phyloP scores from a whole-genome alignment of 352 stramenopile species.

The Plasmopara muralis region DNA sequence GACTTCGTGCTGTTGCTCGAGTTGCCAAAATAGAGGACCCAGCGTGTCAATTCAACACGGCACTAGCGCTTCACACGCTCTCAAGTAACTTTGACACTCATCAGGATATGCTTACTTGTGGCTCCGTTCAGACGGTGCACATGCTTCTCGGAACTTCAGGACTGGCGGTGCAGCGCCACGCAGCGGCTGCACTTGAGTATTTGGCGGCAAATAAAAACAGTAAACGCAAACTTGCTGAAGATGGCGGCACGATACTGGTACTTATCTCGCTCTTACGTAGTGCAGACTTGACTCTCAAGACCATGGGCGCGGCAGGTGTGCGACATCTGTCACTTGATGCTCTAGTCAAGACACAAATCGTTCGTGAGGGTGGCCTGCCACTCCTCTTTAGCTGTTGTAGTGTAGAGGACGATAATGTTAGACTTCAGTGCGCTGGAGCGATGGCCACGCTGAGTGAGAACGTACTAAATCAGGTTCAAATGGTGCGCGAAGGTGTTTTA shows the following conservation, averaged over 20 bases:
- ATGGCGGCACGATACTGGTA: constrained; percentile 71
- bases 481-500: constrained; percentile 76
- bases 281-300: constrained; percentile 70
- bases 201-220: constrained; percentile 87
- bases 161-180: constrained; percentile 81
- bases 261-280: constrained; percentile 82
- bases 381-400: constrained; percentile 60
- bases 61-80: constrained; percentile 88
- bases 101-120: constrained; percentile 51
- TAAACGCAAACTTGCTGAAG: constrained; percentile 84
- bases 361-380: constrained; percentile 56
- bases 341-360: constrained; percentile 60
- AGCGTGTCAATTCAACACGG: constrained; percentile 87
- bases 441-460: constrained; percentile 92
- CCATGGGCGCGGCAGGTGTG: constrained; percentile 82
- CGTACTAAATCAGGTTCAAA: constrained; percentile 80
- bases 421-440: constrained; percentile 83
- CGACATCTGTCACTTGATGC: constrained; percentile 84
- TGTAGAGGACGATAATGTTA: constrained; percentile 69
- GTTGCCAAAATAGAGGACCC: constrained; percentile 88
- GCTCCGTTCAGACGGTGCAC: constrained; percentile 57
- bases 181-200: constrained; percentile 88
- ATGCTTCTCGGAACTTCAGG: constrained; percentile 62
- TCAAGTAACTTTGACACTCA: constrained; percentile 68
- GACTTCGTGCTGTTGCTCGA: constrained; percentile 75